Conservation (phyloP, 2,329 filamentous ascomycete species). For the Sclerotinia spermophila region DNA sequence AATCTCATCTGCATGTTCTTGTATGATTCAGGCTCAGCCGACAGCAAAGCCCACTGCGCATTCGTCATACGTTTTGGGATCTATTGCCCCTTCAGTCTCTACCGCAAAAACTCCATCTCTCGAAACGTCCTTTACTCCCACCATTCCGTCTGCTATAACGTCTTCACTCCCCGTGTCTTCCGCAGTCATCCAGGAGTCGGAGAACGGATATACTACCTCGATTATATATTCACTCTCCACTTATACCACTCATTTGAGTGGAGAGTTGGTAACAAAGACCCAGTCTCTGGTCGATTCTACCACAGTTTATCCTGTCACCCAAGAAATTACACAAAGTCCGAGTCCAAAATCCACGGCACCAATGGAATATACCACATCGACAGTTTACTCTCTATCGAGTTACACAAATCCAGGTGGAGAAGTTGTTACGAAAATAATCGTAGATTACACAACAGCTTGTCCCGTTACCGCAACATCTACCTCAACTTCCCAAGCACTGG, state of each 20-base stretch:
- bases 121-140: neutral
- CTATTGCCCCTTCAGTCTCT: neutral
- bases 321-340: neutral
- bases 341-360: neutral
- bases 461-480: neutral
- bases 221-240: neutral
- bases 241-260: neutral
- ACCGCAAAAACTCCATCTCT: neutral
- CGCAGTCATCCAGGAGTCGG: neutral
- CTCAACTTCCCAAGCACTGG: neutral
- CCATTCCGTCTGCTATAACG: neutral
- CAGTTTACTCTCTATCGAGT: neutral
- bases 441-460: neutral
- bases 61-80: neutral
- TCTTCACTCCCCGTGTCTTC: neutral
- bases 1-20: slow-evolving; percentile 6
- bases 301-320: neutral
- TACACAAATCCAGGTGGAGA: neutral
- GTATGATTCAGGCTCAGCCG: neutral
- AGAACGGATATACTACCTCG: neutral
- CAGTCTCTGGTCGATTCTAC: neutral
- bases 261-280: neutral
- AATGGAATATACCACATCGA: neutral
- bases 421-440: neutral
- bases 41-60: neutral